A percentile compares a stretch with the other conserved stretches of the same genome.
phyloP scores from a whole-genome alignment of 2,329 filamentous ascomycete species.

The Trichoderma atrobrunneum region DNA sequence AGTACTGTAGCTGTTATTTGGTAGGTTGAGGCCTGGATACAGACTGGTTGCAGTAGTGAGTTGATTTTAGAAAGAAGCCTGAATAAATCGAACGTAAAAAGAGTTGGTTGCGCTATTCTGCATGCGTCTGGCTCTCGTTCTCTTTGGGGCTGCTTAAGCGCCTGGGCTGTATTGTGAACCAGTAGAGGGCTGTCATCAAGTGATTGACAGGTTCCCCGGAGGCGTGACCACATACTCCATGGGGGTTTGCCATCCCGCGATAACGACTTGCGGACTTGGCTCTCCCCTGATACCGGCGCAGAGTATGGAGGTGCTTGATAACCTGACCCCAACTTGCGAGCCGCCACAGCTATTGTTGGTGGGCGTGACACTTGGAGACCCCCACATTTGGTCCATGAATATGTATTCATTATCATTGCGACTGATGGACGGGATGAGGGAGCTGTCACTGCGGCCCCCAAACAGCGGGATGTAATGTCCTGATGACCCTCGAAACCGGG shows the following conservation, averaged over 20 bases:
- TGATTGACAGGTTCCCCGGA: slow-evolving; percentile 5
- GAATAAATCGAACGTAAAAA: not conserved
- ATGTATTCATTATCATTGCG: not conserved
- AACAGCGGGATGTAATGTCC: slow-evolving; percentile 11
- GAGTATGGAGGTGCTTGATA: not conserved
- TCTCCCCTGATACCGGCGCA: not conserved
- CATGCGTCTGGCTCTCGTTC: not conserved
- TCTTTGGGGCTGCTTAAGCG: not conserved
- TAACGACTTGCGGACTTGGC: not conserved
- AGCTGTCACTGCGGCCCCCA: slow-evolving; percentile 14
- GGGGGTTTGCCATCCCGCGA: not conserved
- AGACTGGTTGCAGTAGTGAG: not conserved
- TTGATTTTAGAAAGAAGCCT: not conserved
- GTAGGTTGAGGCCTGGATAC: not conserved
- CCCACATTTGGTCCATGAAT: slow-evolving; percentile 8
- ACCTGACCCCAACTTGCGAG: not conserved
- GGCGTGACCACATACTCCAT: slow-evolving; percentile 16
- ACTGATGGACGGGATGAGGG: not conserved
- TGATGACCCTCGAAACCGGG: slow-evolving; percentile 6
- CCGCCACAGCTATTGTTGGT: slow-evolving; percentile 10
- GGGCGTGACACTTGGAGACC: slow-evolving; percentile 3
- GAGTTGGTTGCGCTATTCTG: not conserved
- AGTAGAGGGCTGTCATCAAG: not conserved
- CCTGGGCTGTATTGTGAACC: not conserved
- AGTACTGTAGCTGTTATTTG: not conserved